A percentile compares a stretch with the other conserved stretches of the same genome.
phyloP scores from a whole-genome alignment of 805 yeast genomes.

The Yamadazyma olivae region DNA sequence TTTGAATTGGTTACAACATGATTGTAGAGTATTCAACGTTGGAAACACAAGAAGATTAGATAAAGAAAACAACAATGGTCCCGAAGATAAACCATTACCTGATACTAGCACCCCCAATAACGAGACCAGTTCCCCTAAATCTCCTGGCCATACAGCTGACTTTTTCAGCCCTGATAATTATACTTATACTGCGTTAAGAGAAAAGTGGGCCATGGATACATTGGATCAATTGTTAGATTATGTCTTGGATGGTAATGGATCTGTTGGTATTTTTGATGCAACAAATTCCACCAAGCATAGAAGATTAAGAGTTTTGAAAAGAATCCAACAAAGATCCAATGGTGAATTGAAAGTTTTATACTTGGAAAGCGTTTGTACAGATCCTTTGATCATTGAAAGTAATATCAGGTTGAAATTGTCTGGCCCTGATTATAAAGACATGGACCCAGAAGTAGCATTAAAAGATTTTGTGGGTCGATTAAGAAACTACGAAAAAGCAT shows the following conservation, averaged over 20 bases:
- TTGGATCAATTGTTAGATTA: slow-evolving; percentile 80
- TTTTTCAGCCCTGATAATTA: slow-evolving; percentile 83
- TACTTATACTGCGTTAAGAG: slow-evolving; percentile 64
- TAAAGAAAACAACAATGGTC: slow-evolving; percentile 57
- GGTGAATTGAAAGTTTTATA: slow-evolving; percentile 74
- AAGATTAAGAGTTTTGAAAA: slow-evolving; percentile 54
- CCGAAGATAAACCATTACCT: slow-evolving; percentile 60
- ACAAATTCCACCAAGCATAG: slow-evolving; percentile 73
- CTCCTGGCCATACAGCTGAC: slow-evolving; percentile 62
- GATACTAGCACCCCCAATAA: slow-evolving; percentile 37
- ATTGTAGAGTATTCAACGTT: slow-evolving; percentile 87
- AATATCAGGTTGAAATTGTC: slow-evolving; percentile 81
- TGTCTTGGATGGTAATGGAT: slow-evolving; percentile 74
- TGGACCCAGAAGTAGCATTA: slow-evolving; percentile 79
- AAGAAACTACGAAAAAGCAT: slow-evolving; percentile 80
- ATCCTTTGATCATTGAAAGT: slow-evolving; percentile 71
- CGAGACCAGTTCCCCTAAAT: slow-evolving; percentile 15
- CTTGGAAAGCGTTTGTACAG: slow-evolving; percentile 85
- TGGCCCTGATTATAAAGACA: slow-evolving; percentile 89
- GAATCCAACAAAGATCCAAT: slow-evolving; percentile 53
- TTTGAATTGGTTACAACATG: slow-evolving; percentile 91
- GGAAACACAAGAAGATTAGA: slow-evolving; percentile 90
- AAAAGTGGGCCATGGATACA: slow-evolving; percentile 96
- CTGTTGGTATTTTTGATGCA: slow-evolving; percentile 90
- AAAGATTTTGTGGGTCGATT: slow-evolving; percentile 80